Base-by-base conservation (phyloP, 345 rosid species). In the Linum usitatissimum region DNA sequence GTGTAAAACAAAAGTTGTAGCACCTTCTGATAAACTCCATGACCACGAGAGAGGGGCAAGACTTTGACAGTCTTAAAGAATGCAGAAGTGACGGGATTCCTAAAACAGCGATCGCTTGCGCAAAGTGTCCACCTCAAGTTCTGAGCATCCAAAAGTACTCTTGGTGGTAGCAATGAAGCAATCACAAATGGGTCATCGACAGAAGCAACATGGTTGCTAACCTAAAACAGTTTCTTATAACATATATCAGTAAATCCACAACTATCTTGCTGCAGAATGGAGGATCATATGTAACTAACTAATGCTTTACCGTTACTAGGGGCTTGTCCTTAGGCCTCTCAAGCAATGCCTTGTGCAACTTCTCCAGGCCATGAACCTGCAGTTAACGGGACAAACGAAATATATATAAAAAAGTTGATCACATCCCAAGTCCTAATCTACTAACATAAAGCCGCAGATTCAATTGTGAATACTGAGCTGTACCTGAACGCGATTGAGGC, bases 151-250 rank as follows among this genome's bases (percentile, higher is more conserved):
- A 90, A 61, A n/a, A 93, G 78, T 64, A 93, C 80, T 28, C 78
- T 76, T 20, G 84, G 90, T 14, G 99, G 97, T 68, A 90, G 97
- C 59, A 90, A 66, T 3, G 99, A 87, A 59, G 99, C 90, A 74
- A 93, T 93, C 23, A 90, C 79, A 70, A 93, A 78, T 0, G 99
- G 99, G 68, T 93, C 99, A 76, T 90, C 99, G 65, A 90, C 79
- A 4, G 99, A 83, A 19, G 99, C 99, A 55, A 93, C 96, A 76
- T 93, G 97, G 75, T 93, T 90, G 82, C 99, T 93, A 23, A 90
- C 97, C 97, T 90, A 69, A 69, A 71, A 64, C 19, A 56, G 53
- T 9, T 53, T 23, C 10, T 30, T 48, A 61, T 40, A 20, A 28
- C 17, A 60, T 20, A 23, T 6, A 30, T 1, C 1, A 3, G 19